These are phyloP conservation scores for Alternaria incomplexa DNA, from an alignment of 2,329 filamentous ascomycete genomes.

Conservation along the genomic window DNA sequence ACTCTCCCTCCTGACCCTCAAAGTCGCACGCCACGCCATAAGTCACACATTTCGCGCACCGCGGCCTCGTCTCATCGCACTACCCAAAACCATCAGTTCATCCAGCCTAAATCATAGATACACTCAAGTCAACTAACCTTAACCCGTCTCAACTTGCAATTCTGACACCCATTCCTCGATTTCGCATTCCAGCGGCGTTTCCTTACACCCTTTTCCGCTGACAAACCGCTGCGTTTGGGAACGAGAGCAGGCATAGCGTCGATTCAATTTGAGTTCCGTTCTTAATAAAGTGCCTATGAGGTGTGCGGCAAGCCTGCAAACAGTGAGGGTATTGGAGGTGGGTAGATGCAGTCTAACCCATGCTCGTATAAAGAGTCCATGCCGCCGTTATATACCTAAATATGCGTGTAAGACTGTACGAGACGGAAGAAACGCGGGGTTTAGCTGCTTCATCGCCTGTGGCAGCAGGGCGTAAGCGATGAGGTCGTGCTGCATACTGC, in stretches of 20 bases:
- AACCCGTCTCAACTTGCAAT: slow-evolving; percentile 62
- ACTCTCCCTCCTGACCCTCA: background rate
- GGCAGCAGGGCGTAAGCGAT: background rate
- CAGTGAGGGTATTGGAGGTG: background rate
- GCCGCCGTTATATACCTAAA: background rate
- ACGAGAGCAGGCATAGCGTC: slow-evolving; percentile 24
- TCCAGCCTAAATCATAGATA: background rate
- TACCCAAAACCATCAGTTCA: slow-evolving; percentile 24
- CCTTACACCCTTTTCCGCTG: background rate
- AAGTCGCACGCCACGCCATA: slow-evolving; percentile 59
- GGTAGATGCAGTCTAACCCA: background rate
- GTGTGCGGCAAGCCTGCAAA: background rate
- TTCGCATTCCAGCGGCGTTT: slow-evolving; percentile 51
- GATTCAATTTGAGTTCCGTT: background rate
- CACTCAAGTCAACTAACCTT: slow-evolving; percentile 51
- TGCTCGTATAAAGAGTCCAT: background rate
- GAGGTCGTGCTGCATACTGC: background rate
- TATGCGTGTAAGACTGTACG: background rate
- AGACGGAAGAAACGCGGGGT: background rate
- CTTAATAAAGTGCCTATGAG: background rate
- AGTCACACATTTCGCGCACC: slow-evolving; percentile 56
- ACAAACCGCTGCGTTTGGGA: background rate
- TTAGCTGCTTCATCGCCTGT: background rate
- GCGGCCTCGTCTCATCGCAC: slow-evolving; percentile 62
- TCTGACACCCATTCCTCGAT: slow-evolving; percentile 61